Evolutionary conservation across 2,329 filamentous ascomycete genomes (phyloP).

Genomic region (Penicillium hordei): DNA sequence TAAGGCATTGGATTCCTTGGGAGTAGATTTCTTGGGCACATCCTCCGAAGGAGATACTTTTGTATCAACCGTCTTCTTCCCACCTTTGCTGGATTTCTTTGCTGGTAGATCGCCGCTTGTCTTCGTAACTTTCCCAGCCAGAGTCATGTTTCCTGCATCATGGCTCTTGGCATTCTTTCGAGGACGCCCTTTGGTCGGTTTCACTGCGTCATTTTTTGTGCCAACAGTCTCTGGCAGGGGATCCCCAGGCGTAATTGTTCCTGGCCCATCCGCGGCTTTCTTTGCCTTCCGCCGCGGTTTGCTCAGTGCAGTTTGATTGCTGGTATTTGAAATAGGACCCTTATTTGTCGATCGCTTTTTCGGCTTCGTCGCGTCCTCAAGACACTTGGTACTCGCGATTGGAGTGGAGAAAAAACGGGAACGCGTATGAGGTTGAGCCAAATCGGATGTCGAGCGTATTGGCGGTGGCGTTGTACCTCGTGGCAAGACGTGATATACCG

Average conservation of each 20-base stretch:
- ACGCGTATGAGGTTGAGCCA: slow-evolving; percentile 24
- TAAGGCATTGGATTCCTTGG: slow-evolving; percentile 19
- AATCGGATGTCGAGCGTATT: slow-evolving; percentile 28
- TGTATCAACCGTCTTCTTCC: slow-evolving; percentile 10
- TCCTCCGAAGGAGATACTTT: slow-evolving; percentile 2
- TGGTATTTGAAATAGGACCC: slow-evolving; percentile 6
- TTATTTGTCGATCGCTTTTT: slow-evolving; percentile 17
- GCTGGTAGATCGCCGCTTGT: slow-evolving; percentile 16
- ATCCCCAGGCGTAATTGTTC: neutral
- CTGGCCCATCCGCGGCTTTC: slow-evolving; percentile 15
- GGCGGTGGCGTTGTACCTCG: slow-evolving; percentile 26
- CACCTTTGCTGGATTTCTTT: slow-evolving; percentile 14
- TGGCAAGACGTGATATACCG: slow-evolving; percentile 20
- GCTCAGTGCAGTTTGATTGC: slow-evolving; percentile 4
- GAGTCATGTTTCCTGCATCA: slow-evolving; percentile 32
- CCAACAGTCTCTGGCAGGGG: slow-evolving; percentile 7
- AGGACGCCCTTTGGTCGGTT: slow-evolving; percentile 25
- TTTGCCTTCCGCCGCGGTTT: slow-evolving; percentile 19
- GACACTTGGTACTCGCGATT: slow-evolving; percentile 1
- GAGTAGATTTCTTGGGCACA: neutral
- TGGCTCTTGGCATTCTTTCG: slow-evolving; percentile 27
- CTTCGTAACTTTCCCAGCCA: slow-evolving; percentile 41
- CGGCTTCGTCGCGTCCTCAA: slow-evolving; percentile 9
- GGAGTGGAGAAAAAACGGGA: slow-evolving; percentile 30
- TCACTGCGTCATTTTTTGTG: slow-evolving; percentile 16